A percentile compares a stretch with the other conserved stretches of the same genome.
Evolutionary conservation across 805 yeast species (phyloP).

Genomic region (Peterozyma xylosa): DNA sequence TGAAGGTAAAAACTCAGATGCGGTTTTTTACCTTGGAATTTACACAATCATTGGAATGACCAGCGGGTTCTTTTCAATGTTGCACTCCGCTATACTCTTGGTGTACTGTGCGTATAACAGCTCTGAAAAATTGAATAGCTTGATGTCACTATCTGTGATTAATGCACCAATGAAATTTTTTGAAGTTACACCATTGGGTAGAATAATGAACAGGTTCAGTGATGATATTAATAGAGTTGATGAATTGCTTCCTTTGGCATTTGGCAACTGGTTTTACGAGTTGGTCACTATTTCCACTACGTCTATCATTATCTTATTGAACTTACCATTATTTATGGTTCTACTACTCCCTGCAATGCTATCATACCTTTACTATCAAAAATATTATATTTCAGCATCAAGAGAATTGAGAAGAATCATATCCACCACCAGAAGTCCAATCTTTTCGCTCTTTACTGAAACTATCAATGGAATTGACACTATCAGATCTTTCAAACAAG

Average conservation of each 20-base stretch:
- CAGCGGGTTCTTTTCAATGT: not conserved
- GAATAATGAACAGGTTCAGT: conserved; percentile 42
- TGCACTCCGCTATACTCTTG: not conserved
- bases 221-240: conserved; percentile 56
- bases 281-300: conserved; percentile 40
- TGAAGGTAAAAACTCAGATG: conserved; percentile 52
- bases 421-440: conserved; percentile 65
- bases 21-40: conserved; percentile 55
- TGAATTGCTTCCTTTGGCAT: conserved; percentile 44
- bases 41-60: not conserved
- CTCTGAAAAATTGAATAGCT: conserved; percentile 44
- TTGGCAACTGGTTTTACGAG: conserved; percentile 38
- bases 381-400: conserved; percentile 59
- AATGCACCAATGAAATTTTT: conserved; percentile 60
- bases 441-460: conserved; percentile 78
- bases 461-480: conserved; percentile 73
- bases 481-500: conserved; percentile 69
- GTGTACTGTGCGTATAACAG: conserved; percentile 44
- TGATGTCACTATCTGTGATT: conserved; percentile 46
- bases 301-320: conserved; percentile 40
- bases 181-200: conserved; percentile 53
- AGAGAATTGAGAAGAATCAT: conserved; percentile 75
- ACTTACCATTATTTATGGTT: conserved; percentile 46
- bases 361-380: conserved; percentile 62
- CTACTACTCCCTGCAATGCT: conserved; percentile 35